Base-by-base conservation (phyloP, 1,139 yeast species). In the Hemisphaericaspora xylofermentans region DNA sequence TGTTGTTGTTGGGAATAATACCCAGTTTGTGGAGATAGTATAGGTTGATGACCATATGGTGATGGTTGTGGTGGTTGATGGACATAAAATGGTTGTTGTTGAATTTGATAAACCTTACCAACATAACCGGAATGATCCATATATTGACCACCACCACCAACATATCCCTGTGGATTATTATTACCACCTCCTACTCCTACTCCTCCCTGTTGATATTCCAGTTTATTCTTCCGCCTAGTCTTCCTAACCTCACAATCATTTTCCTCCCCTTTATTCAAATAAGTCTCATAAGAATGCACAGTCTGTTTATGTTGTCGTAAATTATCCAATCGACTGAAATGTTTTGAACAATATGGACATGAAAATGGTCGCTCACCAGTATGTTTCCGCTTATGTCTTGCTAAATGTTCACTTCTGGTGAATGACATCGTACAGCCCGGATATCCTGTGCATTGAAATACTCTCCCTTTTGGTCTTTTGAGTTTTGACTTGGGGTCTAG, bases 311-410 rank as follows among this genome's bases (percentile, higher is more conserved):
- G 97, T 63, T 91, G 98, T 44, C 96, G 77, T 48, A 91, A 71
- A 58, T 91, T 91, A 63, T 91, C 98, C 48, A 88, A 68, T 36
- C 97, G 73, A 22, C 93, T 82, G 58, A 91, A 91, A 56, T 82
- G 78, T 54, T 89, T 82, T 34, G 81, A 73, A 62, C 98, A 91
- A 54, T 74, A 79, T 38, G 86, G 86, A 61, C 98, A 91, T 42
- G 88, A 81, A 60, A 88, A 91, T 1, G 98, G 98, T 43, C 96
- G 73, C 61, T 91, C 98, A 34, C 97, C 98, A 1, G 97, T 89
- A 60, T 89, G 98, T 57, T 89, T 91, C 39, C 97, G 70, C 41
- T 88, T 85, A 65, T 89, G 98, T 46, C 98, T 74, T 2, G 96
- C 96, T 52, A 91, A 72, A 62, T 91, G 97, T 59, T 91, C 97